Base-by-base conservation (phyloP, 2,329 filamentous ascomycete species). In the Epichloe amarillans region DNA sequence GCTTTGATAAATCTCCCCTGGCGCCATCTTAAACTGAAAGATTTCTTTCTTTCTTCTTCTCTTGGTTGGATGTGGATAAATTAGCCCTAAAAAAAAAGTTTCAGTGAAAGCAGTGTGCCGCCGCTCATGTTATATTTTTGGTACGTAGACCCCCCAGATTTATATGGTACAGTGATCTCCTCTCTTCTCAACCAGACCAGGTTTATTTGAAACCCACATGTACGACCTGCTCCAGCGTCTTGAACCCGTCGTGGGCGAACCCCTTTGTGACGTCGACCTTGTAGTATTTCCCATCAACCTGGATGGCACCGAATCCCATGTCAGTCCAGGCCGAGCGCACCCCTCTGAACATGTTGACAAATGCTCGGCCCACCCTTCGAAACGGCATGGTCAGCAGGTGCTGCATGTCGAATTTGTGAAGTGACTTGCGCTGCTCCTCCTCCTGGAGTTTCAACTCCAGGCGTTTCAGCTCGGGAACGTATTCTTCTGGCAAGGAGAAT, bases 351-450 rank as follows among this genome's bases (percentile, higher is more conserved):
- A 76, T 60, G 7, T 61, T 63, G 21, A 60, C 60, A 3, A 74
- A 58, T 0, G 65, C 73, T 53, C 68, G 67, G 17, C 64, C 66
- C 1, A 72, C 62, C 55, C 77, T 71, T 19, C 79, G 69, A 56
- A 83, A 79, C 17, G 78, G 78, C 60, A 73, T 69, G 10, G 76
- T 80, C 66, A 82, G 66, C 38, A 80, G 61, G 58, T 80, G 75
- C 50, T 72, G 67, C 65, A 72, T 70, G 62, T 80, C 73, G 54
- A 77, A 75, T 60, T 77, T 69, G 51, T 66, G 67, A 53, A 66
- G 64, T 50, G 65, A 66, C 52, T 66, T 65, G 53, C 60, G 64
- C 49, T 64, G 59, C 51, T 62, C 62, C 53, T 70, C 64, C 56
- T 72, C 67, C 21, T 66, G 64, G 11, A 62, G 61, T 55, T 64